A percentile compares a stretch with the other conserved stretches of the same genome.
phyloP scores from a whole-genome alignment of 192 early-diverging fungal species.

The Blastocladiella britannica region DNA sequence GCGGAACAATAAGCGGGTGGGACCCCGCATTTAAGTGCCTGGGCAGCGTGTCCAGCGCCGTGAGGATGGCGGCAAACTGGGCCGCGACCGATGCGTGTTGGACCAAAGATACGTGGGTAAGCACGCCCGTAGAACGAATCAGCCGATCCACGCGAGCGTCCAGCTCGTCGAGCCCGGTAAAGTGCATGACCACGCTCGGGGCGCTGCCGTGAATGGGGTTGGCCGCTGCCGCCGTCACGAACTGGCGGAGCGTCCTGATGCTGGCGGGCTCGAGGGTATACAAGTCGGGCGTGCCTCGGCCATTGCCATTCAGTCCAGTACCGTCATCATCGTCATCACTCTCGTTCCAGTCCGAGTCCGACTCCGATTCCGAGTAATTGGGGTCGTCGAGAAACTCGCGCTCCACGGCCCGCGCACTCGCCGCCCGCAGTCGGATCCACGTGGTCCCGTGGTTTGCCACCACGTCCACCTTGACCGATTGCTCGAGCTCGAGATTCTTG shows the following conservation, averaged over 20 bases:
- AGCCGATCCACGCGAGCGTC: not conserved
- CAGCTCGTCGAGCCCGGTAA: not conserved
- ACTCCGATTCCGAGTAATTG: not conserved
- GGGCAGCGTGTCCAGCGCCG: not conserved
- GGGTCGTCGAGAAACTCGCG: not conserved
- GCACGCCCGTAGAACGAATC: not conserved
- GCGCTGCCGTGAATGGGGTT: not conserved
- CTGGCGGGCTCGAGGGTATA: too few relatives aligned
- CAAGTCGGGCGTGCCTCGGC: too few relatives aligned
- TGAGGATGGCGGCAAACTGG: not conserved
- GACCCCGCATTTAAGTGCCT: too few relatives aligned
- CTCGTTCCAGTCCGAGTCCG: not conserved
- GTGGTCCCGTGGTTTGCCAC: not conserved
- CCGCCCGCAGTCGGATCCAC: not conserved
- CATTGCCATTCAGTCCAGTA: too few relatives aligned
- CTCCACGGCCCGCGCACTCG: not conserved
- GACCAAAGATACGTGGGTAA: too few relatives aligned
- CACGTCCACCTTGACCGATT: not conserved
- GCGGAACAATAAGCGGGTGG: not conserved
- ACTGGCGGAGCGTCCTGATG: too few relatives aligned
- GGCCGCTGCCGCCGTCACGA: not conserved
- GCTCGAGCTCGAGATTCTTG: not conserved
- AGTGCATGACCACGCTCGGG: not conserved
- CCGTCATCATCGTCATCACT: not conserved
- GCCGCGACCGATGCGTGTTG: too few relatives aligned